phyloP scores from a whole-genome alignment of 2,329 filamentous ascomycete genomes.

The Fonsecaea pugnacius region DNA sequence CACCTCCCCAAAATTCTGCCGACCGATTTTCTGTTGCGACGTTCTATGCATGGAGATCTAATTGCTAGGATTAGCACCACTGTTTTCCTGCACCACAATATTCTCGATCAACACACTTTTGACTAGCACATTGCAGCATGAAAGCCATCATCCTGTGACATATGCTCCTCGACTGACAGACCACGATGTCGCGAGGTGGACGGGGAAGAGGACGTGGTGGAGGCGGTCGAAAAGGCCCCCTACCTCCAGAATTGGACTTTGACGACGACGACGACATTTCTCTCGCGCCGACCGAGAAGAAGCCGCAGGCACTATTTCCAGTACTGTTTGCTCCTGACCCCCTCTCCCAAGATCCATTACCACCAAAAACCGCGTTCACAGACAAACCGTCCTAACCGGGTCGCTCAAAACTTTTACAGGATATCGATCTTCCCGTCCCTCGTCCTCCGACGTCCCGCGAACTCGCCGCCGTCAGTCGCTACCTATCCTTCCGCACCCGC shows the following conservation, averaged over 20 bases:
- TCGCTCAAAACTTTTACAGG: conserved; percentile 2
- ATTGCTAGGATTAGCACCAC: neutral
- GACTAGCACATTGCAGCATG: conserved; percentile 4
- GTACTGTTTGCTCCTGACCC: conserved; percentile 15
- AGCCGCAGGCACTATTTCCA: conserved; percentile 34
- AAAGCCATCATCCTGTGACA: conserved; percentile 13
- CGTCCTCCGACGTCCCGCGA: conserved; percentile 43
- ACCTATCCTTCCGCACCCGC: conserved; percentile 57
- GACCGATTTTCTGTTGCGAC: conserved; percentile 24
- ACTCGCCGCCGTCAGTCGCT: conserved; percentile 54
- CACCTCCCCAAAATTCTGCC: conserved; percentile 26
- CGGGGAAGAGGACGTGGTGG: conserved; percentile 39
- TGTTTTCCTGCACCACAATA: neutral
- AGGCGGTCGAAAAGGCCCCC: conserved; percentile 7
- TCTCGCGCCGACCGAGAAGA: conserved; percentile 45
- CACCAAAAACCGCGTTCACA: neutral
- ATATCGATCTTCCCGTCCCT: conserved; percentile 29
- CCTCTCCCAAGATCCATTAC: neutral
- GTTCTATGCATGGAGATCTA: neutral
- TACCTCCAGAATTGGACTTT: conserved; percentile 45
- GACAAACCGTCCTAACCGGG: neutral
- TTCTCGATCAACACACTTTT: neutral
- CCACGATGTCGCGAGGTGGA: conserved; percentile 40
- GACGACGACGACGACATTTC: conserved; percentile 44
- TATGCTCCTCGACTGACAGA: neutral